Evolutionary conservation across 805 yeast genomes (phyloP).

Genomic region (Dipodascopsis uninucleata): DNA sequence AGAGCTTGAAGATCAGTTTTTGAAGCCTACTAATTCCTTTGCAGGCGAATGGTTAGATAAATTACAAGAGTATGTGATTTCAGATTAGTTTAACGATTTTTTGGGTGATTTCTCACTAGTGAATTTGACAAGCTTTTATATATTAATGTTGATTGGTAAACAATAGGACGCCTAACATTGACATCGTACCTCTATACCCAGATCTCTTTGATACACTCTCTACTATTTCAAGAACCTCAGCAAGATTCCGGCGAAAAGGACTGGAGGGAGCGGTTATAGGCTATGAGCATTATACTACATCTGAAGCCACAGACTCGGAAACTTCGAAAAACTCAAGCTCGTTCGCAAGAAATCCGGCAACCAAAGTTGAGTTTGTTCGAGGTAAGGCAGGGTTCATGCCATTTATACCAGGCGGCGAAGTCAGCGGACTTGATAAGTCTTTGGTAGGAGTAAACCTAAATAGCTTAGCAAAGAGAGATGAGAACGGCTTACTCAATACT

Average conservation of each 20-base stretch:
- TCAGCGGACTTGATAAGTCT: conserved; percentile 39
- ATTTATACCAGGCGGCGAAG: conserved; percentile 94
- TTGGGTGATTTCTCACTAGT: neutral
- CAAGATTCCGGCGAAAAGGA: conserved; percentile 70
- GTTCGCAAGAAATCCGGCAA: conserved; percentile 53
- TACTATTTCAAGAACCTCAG: conserved; percentile 57
- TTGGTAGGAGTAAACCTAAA: conserved; percentile 31
- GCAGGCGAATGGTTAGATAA: conserved; percentile 69
- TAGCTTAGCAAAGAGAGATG: conserved; percentile 56
- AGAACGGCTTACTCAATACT: conserved; percentile 70
- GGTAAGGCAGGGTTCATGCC: conserved; percentile 80
- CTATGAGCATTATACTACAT: conserved; percentile 57
- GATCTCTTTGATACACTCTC: conserved; percentile 57
- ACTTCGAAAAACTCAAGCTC: conserved; percentile 70
- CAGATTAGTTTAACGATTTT: neutral
- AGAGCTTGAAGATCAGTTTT: conserved; percentile 42
- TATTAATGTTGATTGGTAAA: neutral
- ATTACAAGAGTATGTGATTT: conserved; percentile 48
- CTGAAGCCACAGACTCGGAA: conserved; percentile 44
- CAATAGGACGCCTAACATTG: conserved; percentile 31
- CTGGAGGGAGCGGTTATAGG: conserved; percentile 64
- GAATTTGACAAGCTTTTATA: too few relatives aligned
- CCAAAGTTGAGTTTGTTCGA: conserved; percentile 56
- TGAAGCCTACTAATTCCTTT: conserved; percentile 61
- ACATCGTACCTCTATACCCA: conserved; percentile 41